Base-by-base conservation (phyloP, 805 yeast genomes). In the Starmerella sirachaensis region DNA sequence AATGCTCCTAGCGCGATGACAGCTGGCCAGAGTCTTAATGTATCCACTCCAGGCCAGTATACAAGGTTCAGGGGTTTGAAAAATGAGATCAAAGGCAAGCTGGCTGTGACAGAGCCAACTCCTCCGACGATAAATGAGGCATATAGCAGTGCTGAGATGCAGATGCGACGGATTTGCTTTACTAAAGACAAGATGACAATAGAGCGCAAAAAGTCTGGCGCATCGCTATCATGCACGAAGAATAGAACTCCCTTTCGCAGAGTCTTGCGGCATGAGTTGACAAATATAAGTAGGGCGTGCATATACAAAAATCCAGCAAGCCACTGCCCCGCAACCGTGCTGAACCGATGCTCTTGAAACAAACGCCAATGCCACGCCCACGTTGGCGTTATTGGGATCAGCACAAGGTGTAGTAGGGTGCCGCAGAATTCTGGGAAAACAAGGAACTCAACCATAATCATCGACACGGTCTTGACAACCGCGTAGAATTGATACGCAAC, bases 171-270 rank as follows among this genome's bases (percentile, higher is more conserved):
- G 17, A 86, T 45, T 55, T 91, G 96, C 31, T 78, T 62, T 7
- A 59, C 46, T 51, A 88, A 69, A 1, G 94, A 81, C 47, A 80
- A 74, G 41, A 80, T 78, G 37, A 91, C 59, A 1, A 94, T 91
- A 54, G 86, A 94, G 47, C 84, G 88, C 29, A 88, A 69, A 31
- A 84, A 76, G 49, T 82, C 79, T 27, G 94, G 94, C 55, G 91
- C 96, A 50, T 85, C 95, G 4, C 95, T 94, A 17, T 94, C 84
- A 50, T 94, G 70, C 43, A 91, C 80, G 61, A 91, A 91, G 57
- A 75, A 91, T 32, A 91, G 64, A 7, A 83, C 94, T 10, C 98
- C 99, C 0, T 80, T 78, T 39, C 99, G 70, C 41, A 88, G 66
- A 27, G 84, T 74, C 31, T 69, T 62, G 44, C 98, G 68, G 16